Evolutionary conservation across 371 early-diverging fungal species (phyloP).

Genomic region (Mortierella sp.): DNA sequence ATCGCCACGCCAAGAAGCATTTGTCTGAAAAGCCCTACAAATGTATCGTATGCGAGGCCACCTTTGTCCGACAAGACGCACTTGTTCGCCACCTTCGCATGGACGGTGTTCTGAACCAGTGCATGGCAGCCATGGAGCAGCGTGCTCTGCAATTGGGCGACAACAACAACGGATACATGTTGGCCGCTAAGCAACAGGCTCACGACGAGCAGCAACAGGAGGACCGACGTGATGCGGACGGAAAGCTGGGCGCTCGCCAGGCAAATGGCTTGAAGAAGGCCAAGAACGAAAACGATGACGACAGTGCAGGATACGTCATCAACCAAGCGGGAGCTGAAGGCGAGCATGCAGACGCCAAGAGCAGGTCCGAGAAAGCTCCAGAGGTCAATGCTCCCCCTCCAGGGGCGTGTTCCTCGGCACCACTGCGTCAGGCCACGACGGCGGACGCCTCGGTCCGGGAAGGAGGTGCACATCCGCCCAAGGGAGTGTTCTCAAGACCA

Average conservation of each 20-base stretch:
- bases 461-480: neutral
- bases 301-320: neutral
- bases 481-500: conserved; percentile 20
- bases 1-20: conserved; percentile 53
- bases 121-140: conserved; percentile 57
- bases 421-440: neutral
- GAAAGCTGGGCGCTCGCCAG: neutral
- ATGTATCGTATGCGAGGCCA: conserved; percentile 51
- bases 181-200: conserved; percentile 52
- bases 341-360: neutral
- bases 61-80: conserved; percentile 52
- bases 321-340: neutral
- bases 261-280: neutral
- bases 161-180: conserved; percentile 28
- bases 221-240: conserved; percentile 21
- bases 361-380: neutral
- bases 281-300: neutral
- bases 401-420: neutral
- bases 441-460: neutral
- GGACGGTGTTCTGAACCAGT: conserved; percentile 50
- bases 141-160: conserved; percentile 33
- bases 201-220: conserved; percentile 45
- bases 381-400: neutral
- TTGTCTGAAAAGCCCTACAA: conserved; percentile 53
- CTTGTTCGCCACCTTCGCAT: conserved; percentile 50